phyloP scores from a whole-genome alignment of 1,139 yeast genomes.

The Taphrina pruni region DNA sequence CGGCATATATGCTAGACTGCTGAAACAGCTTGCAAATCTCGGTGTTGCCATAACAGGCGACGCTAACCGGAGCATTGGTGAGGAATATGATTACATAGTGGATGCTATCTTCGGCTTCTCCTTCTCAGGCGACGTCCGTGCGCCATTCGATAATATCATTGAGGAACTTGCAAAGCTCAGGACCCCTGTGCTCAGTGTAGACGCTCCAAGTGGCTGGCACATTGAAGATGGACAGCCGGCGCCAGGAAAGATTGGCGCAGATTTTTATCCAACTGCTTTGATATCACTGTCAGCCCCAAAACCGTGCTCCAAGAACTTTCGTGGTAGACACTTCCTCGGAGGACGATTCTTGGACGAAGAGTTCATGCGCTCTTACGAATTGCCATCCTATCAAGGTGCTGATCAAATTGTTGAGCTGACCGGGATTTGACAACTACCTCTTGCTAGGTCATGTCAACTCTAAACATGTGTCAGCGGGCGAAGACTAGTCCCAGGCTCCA shows the following conservation, averaged over 20 bases:
- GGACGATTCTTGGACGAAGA: slow-evolving; percentile 76
- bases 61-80: slow-evolving; percentile 49
- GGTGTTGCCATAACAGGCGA: slow-evolving; percentile 57
- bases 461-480: not conserved
- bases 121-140: slow-evolving; percentile 84
- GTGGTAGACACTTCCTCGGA: slow-evolving; percentile 74
- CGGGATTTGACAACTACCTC: not conserved
- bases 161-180: slow-evolving; percentile 48
- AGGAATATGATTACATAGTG: slow-evolving; percentile 58
- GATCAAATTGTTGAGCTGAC: slow-evolving; percentile 56
- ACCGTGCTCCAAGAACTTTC: slow-evolving; percentile 70
- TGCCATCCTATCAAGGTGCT: slow-evolving; percentile 61
- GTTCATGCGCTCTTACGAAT: slow-evolving; percentile 74
- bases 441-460: not conserved
- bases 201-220: slow-evolving; percentile 94
- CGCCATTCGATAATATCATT: slow-evolving; percentile 73
- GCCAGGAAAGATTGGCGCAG: slow-evolving; percentile 54
- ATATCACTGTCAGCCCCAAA: slow-evolving; percentile 93
- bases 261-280: slow-evolving; percentile 64
- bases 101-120: slow-evolving; percentile 94
- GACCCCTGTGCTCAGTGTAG: slow-evolving; percentile 75
- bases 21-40: slow-evolving; percentile 66
- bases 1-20: slow-evolving; percentile 54
- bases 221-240: slow-evolving; percentile 80
- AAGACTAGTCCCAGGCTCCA: not conserved